A percentile compares a stretch with the other conserved stretches of the same genome.
phyloP scores from a whole-genome alignment of 2,329 filamentous ascomycete genomes.

The Penicillium sp. region DNA sequence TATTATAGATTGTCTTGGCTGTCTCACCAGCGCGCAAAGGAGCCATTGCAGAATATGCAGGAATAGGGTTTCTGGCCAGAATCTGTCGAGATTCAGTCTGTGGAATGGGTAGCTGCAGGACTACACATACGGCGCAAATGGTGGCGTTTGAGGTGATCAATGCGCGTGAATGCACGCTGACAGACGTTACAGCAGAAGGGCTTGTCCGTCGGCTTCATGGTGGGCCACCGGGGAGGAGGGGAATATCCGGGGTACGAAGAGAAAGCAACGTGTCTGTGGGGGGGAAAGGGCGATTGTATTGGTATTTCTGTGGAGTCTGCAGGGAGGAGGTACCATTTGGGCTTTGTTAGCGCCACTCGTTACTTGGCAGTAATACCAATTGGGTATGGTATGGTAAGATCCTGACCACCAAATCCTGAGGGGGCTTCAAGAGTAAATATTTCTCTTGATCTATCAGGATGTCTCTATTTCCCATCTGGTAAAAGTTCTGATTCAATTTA shows the following conservation, averaged over 20 bases:
- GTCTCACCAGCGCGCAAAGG: slow-evolving; percentile 46
- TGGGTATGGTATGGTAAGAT: background rate
- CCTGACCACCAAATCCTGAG: too few species aligned
- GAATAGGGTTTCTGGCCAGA: slow-evolving; percentile 49
- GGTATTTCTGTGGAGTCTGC: slow-evolving; percentile 1
- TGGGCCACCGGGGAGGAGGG: slow-evolving; percentile 30
- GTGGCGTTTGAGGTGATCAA: slow-evolving; percentile 49
- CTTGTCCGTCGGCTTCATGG: slow-evolving; percentile 41
- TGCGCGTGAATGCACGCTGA: slow-evolving; percentile 46
- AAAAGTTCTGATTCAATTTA: background rate
- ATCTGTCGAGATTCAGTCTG: slow-evolving; percentile 32
- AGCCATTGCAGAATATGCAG: slow-evolving; percentile 45
- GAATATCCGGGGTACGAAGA: slow-evolving; percentile 21
- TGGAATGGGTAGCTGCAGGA: slow-evolving; percentile 4
- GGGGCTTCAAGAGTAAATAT: background rate
- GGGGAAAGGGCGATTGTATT: slow-evolving; percentile 3
- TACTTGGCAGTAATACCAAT: background rate
- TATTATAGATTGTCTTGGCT: background rate
- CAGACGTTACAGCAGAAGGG: slow-evolving; percentile 46
- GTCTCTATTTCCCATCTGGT: background rate
- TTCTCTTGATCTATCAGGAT: too few species aligned
- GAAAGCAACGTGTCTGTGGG: slow-evolving; percentile 2
- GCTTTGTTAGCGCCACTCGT: background rate
- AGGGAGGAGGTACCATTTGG: background rate
- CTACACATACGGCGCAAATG: slow-evolving; percentile 45